These are phyloP conservation scores for Mortierella sp. DNA, from an alignment of 371 early-diverging fungal species.

Conservation along the genomic window DNA sequence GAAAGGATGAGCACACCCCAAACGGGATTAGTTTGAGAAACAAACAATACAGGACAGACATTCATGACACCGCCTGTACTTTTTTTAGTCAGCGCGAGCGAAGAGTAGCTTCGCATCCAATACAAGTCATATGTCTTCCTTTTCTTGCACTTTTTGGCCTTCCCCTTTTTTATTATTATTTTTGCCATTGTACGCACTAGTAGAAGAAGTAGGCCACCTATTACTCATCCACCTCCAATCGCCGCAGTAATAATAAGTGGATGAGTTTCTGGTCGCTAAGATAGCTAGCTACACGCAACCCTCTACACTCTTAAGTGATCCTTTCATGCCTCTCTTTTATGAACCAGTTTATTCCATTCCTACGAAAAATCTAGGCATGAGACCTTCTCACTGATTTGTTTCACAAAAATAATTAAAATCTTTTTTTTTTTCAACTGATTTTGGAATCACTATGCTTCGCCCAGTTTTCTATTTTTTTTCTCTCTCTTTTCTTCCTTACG, in stretches of 20 bases:
- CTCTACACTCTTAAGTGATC: no score
- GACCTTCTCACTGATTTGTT: neutral
- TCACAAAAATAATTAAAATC: constrained; percentile 8
- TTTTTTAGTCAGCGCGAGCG: neutral
- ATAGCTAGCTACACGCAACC: no score
- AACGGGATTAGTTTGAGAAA: neutral
- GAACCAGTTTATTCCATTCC: neutral
- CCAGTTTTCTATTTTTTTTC: neutral
- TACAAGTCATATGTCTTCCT: neutral
- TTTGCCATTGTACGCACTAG: neutral
- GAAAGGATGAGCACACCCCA: neutral
- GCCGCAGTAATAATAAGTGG: no score
- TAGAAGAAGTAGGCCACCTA: neutral
- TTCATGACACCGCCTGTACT: neutral
- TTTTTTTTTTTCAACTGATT: no score
- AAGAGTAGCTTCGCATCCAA: neutral
- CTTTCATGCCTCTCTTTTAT: neutral
- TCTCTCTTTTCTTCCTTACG: neutral
- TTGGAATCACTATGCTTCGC: neutral
- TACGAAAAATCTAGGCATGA: neutral
- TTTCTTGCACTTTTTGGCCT: neutral
- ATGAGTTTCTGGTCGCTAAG: no score
- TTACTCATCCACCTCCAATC: neutral
- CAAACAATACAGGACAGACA: neutral
- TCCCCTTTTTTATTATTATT: neutral